Evolutionary conservation across 306 rosid species (phyloP), one percentile per base, ranked within the genome.

Genomic region (Acacia confusa): DNA sequence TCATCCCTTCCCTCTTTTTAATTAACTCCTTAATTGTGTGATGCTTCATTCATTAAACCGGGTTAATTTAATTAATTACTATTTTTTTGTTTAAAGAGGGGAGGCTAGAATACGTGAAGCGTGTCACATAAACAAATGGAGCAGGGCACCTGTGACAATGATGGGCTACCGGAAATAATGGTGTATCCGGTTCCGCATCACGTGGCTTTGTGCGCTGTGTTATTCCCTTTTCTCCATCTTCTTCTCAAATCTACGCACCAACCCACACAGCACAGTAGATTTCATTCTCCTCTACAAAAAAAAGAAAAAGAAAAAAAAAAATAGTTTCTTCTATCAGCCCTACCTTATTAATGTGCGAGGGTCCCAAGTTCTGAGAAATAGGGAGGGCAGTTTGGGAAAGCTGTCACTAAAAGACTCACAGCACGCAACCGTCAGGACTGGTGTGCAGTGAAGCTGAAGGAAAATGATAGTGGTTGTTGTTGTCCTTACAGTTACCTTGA

Each of bases 161-260:
- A 87, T 72, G 72, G 66, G 48, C 78, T 80, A 84, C 81, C 86
- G 70, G 63, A 82, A 55, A 61, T 74, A 81, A 71, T 84, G 86
- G 80, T 78, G 84, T 74, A 72, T 71, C 67, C 78, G 87, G 82
- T 79, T 82, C 86, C 88, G 84, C 81, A 53, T 84, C 90, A 87
- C 90, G 88, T 87, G 90, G 84, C 86, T 87, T 87, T 87, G 78
- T 84, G 88, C 88, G 79, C 73, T 73, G 85, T 11, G 81, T 76
- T 79, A 84, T 84, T 81, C 77, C 70, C 24, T 52, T 52, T 55
- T 75, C 78, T 58, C 58, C 55, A 61, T 68, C 79, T 78, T 70
- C 80, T 71, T 77, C 85, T 40, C 86, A 75, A 75, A 74, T 78
- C 88, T 4, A 82, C 86, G 72, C 77, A 75, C 44, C 82, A 79